Conservation (phyloP, 2,329 filamentous ascomycete species). For the Ceratocystiopsis minuta region DNA sequence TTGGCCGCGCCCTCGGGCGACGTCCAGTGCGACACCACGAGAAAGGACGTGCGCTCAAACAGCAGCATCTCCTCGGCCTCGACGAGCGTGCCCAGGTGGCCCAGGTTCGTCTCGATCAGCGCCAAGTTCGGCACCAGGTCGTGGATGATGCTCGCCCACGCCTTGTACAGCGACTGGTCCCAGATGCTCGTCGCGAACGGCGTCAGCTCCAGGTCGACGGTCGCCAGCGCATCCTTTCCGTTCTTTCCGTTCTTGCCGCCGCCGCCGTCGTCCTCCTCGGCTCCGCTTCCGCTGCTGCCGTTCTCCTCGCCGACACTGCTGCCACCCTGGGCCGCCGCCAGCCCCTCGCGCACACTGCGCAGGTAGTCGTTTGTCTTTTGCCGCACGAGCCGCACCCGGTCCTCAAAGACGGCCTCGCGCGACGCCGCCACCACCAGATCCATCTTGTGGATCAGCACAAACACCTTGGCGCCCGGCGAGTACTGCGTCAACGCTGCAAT, state of each 20-base stretch:
- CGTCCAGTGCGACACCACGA: constrained; percentile 87
- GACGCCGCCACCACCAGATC: constrained; percentile 72
- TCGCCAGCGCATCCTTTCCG: constrained; percentile 7
- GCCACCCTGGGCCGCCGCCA: not conserved
- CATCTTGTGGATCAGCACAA: constrained; percentile 97
- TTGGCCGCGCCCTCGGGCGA: constrained; percentile 58
- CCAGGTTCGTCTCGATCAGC: constrained; percentile 73
- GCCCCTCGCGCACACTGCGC: constrained; percentile 18
- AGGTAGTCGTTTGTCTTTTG: constrained; percentile 47
- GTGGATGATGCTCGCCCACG: constrained; percentile 96
- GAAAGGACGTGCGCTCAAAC: constrained; percentile 88
- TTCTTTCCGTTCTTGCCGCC: constrained; percentile 3
- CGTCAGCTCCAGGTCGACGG: constrained; percentile 45
- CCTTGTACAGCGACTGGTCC: constrained; percentile 96
- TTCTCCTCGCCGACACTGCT: not conserved
- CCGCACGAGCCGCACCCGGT: constrained; percentile 60
- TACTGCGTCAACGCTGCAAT: constrained; percentile 77
- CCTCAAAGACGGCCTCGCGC: constrained; percentile 67
- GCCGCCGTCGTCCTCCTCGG: constrained; percentile 12
- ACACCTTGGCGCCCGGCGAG: constrained; percentile 65
- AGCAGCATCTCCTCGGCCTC: constrained; percentile 86
- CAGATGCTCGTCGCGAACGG: constrained; percentile 94
- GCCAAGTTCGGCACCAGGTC: constrained; percentile 87
- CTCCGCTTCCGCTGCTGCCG: not conserved
- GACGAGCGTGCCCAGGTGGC: constrained; percentile 65